These are phyloP conservation scores for Golubevia sp. DNA, from an alignment of 1,284 basidiomycete species.

Conservation along the genomic window DNA sequence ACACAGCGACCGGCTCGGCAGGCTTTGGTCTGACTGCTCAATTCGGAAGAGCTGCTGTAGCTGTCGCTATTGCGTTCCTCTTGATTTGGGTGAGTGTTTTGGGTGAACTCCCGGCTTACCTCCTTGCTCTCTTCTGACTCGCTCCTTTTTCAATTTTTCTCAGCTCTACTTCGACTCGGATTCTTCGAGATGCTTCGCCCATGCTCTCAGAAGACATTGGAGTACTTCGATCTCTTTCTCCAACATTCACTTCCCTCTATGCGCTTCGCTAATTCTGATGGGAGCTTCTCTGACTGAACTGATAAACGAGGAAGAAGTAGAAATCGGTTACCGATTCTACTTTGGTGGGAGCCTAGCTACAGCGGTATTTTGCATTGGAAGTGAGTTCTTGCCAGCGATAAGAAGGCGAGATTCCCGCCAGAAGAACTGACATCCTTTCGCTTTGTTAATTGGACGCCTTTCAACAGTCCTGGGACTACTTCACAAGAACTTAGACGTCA, in stretches of 20 bases:
- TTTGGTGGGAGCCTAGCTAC: constrained; percentile 27
- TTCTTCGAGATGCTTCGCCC: constrained; percentile 47
- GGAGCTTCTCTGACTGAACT: constrained; percentile 26
- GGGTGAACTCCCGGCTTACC: neutral
- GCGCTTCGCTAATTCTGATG: constrained; percentile 44
- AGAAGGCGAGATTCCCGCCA: too few species aligned
- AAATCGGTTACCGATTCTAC: constrained; percentile 36
- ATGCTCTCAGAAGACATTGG: constrained; percentile 53
- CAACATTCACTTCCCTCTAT: constrained; percentile 54
- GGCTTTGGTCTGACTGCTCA: constrained; percentile 4
- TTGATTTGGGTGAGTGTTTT: constrained; percentile 56
- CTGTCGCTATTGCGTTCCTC: constrained; percentile 42
- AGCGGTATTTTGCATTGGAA: constrained; percentile 30
- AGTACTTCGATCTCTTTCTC: constrained; percentile 48
- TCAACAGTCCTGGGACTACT: constrained; percentile 29
- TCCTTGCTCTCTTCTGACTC: neutral
- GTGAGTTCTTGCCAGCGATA: too few species aligned
- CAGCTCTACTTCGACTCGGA: constrained; percentile 30
- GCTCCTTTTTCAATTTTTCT: neutral
- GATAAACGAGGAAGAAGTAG: constrained; percentile 18
- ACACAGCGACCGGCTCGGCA: neutral
- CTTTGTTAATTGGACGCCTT: too few species aligned
- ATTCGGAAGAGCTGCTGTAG: constrained; percentile 41
- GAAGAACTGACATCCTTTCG: too few species aligned
- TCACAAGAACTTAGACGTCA: constrained; percentile 42